These are phyloP conservation scores for Nicotiana knightiana DNA, from an alignment of 257 asterid species.

Conservation along the genomic window DNA sequence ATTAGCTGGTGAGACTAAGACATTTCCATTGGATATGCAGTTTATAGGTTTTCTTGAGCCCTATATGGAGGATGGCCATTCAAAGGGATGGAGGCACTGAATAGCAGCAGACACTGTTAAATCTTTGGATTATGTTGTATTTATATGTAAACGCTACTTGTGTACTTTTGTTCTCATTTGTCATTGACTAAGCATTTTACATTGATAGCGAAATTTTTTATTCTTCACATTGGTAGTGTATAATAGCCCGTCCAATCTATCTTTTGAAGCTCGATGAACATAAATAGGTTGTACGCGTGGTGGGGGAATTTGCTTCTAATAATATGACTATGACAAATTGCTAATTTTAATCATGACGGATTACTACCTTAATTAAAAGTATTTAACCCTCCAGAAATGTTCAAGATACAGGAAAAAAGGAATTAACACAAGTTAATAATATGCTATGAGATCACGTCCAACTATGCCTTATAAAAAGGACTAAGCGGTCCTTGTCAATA, in stretches of 20 bases:
- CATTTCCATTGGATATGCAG: conserved; percentile 32
- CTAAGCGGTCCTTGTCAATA: too few relatives aligned
- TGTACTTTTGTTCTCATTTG: background rate
- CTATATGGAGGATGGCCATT: conserved; percentile 53
- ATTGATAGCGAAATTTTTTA: background rate
- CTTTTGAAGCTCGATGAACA: too few relatives aligned
- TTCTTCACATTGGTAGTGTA: too few relatives aligned
- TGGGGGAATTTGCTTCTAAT: too few relatives aligned
- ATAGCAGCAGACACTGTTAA: background rate
- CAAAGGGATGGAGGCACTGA: conserved; percentile 68
- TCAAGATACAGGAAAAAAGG: background rate
- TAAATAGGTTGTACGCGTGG: too few relatives aligned
- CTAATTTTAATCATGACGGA: background rate
- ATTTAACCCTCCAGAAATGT: background rate
- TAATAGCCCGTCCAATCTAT: too few relatives aligned
- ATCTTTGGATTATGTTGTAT: background rate
- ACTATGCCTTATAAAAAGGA: too few relatives aligned
- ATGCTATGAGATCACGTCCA: background rate
- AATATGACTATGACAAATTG: too few relatives aligned
- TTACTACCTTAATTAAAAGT: too few relatives aligned
- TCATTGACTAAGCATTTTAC: background rate
- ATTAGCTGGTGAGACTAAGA: background rate
- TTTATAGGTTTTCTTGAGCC: conserved; percentile 91
- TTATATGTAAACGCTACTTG: background rate
- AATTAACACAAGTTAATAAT: background rate